Evolutionary conservation across 2,329 filamentous ascomycete genomes (phyloP).

Genomic region (Xylariaceae sp.): DNA sequence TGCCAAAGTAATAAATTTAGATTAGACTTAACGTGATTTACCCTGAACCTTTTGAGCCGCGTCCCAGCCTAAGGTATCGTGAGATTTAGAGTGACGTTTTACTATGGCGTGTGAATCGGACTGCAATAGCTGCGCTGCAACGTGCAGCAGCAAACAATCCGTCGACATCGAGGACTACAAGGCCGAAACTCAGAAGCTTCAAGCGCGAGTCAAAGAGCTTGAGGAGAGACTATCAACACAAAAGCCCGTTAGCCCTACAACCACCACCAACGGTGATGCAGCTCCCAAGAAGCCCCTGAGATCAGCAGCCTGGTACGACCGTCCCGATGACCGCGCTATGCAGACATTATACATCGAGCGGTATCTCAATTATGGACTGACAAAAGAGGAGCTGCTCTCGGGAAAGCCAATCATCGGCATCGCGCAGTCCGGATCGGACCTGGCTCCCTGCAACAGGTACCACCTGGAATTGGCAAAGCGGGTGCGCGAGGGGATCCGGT

Average conservation of each 20-base stretch:
- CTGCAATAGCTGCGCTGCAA: constrained; percentile 20
- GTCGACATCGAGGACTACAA: constrained; percentile 38
- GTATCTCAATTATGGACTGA: constrained; percentile 57
- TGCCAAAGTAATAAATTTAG: background rate
- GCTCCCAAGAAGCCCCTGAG: constrained; percentile 20
- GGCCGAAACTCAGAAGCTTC: constrained; percentile 31
- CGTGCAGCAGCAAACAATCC: constrained; percentile 21
- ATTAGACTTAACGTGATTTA: background rate
- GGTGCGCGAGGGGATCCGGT: constrained; percentile 55
- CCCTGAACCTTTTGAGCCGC: background rate
- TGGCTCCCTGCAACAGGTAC: constrained; percentile 57
- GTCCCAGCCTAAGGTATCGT: background rate
- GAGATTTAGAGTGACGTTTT: background rate
- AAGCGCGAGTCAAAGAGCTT: constrained; percentile 30
- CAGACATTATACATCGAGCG: constrained; percentile 56
- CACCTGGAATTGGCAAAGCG: constrained; percentile 56
- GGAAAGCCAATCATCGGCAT: constrained; percentile 59
- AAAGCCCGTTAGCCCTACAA: constrained; percentile 8
- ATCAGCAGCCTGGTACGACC: constrained; percentile 48
- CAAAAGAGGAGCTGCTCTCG: constrained; percentile 54
- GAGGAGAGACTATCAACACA: constrained; percentile 29
- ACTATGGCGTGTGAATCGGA: constrained; percentile 27
- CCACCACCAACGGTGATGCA: constrained; percentile 1
- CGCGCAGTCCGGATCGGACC: constrained; percentile 57
- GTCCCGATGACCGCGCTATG: constrained; percentile 49